Evolutionary conservation across 2,329 filamentous ascomycete genomes (phyloP).

Genomic region (Aureobasidium pullulans): DNA sequence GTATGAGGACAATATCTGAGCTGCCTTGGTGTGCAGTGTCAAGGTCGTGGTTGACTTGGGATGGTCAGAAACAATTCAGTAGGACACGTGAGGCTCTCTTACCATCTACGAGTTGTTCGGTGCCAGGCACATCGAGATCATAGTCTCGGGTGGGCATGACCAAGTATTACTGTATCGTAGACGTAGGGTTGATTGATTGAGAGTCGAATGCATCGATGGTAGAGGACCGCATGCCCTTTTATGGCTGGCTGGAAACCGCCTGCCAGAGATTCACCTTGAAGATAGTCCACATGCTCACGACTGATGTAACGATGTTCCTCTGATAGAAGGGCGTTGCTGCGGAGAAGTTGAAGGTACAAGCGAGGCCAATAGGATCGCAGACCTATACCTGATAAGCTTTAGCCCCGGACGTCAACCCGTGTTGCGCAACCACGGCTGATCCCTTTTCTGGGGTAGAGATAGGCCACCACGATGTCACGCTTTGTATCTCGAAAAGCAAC

Average conservation of each 20-base stretch:
- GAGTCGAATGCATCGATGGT: neutral
- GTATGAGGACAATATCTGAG: conserved; percentile 28
- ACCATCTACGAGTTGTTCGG: conserved; percentile 28
- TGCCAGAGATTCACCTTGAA: neutral
- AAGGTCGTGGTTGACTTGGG: conserved; percentile 14
- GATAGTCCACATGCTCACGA: neutral
- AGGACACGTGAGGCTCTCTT: neutral
- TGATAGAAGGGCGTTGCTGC: conserved; percentile 11
- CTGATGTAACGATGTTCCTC: neutral
- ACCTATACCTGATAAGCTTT: neutral
- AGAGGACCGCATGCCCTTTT: neutral
- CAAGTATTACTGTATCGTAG: neutral
- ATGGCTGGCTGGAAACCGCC: neutral
- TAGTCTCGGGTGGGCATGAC: neutral
- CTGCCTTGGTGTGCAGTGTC: conserved; percentile 20
- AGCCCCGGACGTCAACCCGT: neutral
- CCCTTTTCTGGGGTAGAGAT: neutral
- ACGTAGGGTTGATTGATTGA: neutral
- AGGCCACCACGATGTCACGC: neutral
- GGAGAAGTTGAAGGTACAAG: conserved; percentile 11
- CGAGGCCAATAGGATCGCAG: conserved; percentile 1
- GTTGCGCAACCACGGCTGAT: neutral
- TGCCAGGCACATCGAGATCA: conserved; percentile 27
- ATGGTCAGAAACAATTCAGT: neutral
- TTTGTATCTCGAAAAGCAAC: neutral